These are phyloP conservation scores for Amanita phalloides DNA, from an alignment of 768 basidiomycete species.

Conservation along the genomic window DNA sequence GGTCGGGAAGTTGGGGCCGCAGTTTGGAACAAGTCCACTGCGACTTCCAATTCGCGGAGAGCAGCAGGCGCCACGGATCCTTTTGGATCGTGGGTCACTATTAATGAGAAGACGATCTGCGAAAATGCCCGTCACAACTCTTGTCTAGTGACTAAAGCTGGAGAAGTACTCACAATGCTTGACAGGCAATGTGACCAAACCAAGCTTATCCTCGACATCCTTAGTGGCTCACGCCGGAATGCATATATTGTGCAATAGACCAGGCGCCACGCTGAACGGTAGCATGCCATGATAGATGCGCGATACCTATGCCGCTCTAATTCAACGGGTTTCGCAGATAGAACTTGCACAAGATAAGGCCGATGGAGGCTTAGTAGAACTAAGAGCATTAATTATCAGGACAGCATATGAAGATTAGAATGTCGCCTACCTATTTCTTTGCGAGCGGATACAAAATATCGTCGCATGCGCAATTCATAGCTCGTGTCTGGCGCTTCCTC, in stretches of 20 bases:
- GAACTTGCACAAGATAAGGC: conserved; percentile 55
- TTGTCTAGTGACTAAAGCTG: background rate
- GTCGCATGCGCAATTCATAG: conserved; percentile 24
- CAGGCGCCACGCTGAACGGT: conserved; percentile 62
- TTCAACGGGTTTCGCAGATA: conserved; percentile 49
- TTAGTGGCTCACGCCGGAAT: conserved; percentile 26
- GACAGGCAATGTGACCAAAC: conserved; percentile 63
- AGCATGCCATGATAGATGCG: conserved; percentile 62
- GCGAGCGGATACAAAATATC: conserved; percentile 28
- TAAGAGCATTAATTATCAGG: conserved; percentile 12
- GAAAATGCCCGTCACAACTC: background rate
- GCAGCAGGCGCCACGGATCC: conserved; percentile 38
- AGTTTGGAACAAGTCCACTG: conserved; percentile 34
- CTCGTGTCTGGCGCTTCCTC: conserved; percentile 10
- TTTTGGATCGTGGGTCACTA: conserved; percentile 37
- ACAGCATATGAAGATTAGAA: background rate
- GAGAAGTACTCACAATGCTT: conserved; percentile 38
- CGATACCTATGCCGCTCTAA: conserved; percentile 51
- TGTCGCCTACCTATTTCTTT: conserved; percentile 38
- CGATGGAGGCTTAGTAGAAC: conserved; percentile 58
- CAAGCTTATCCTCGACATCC: conserved; percentile 34
- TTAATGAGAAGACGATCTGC: conserved; percentile 51
- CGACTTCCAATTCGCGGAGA: conserved; percentile 34
- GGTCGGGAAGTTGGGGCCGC: conserved; percentile 33
- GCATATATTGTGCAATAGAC: conserved; percentile 37